Conservation (phyloP, 2,329 filamentous ascomycete genomes). For the Penicillium sp. region DNA sequence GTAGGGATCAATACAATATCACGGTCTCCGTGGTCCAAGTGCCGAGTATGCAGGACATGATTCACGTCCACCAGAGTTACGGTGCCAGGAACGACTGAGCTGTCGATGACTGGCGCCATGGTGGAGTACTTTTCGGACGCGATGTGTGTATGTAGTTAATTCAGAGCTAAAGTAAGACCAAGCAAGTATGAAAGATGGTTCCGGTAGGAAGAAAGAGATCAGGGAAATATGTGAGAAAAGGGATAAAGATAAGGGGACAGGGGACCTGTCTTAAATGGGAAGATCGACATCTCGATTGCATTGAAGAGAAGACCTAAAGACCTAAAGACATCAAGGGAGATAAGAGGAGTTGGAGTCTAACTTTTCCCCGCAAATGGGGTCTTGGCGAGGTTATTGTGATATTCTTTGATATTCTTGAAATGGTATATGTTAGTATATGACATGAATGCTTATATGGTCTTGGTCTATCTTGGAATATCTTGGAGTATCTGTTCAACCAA, state of each 20-base stretch:
- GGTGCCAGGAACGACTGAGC: slow-evolving; percentile 43
- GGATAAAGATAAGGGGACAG: neutral
- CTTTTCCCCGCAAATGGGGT: no score
- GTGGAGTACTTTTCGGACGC: neutral
- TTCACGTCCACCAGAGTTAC: slow-evolving; percentile 46
- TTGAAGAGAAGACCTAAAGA: no score
- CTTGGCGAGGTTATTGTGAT: no score
- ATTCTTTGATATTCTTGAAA: no score
- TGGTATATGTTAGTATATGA: no score
- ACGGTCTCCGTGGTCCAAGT: slow-evolving; percentile 29
- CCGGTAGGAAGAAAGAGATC: neutral
- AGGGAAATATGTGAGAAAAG: neutral
- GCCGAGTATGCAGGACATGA: slow-evolving; percentile 34
- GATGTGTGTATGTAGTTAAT: neutral
- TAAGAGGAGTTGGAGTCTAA: no score
- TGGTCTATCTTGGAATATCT: no score
- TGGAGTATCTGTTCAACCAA: no score
- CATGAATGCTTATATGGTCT: no score
- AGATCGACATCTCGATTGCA: neutral
- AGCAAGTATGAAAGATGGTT: neutral
- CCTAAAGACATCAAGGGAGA: no score
- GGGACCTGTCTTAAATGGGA: neutral
- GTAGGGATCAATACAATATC: slow-evolving; percentile 47
- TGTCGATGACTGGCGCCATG: slow-evolving; percentile 32
- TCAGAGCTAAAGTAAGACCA: neutral